Conservation (phyloP, 2,329 filamentous ascomycete species). For the Chalaropsis ovoidea region DNA sequence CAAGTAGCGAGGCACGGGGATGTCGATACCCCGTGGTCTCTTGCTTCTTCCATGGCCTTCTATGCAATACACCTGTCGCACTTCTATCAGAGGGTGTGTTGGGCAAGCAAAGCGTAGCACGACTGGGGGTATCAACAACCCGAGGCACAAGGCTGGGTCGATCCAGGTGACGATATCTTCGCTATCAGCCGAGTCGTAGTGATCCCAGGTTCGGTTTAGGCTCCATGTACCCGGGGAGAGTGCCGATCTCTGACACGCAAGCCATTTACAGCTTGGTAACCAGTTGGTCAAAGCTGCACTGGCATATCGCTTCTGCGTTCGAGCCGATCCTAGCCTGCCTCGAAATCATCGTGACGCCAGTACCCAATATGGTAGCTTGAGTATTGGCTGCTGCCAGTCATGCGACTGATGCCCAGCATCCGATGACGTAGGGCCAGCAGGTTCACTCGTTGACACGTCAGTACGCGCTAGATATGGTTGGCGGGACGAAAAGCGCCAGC, state of each 20-base stretch:
- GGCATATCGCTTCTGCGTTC: background rate
- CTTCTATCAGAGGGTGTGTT: background rate
- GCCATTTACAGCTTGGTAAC: background rate
- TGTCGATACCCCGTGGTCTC: background rate
- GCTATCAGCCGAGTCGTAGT: background rate
- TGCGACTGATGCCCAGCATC: background rate
- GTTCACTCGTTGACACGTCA: conserved; percentile 10
- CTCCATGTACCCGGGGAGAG: background rate
- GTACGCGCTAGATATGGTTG: background rate
- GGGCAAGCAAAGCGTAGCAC: background rate
- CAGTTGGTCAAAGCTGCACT: background rate
- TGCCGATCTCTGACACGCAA: background rate
- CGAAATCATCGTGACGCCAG: background rate
- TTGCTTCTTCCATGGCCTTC: background rate
- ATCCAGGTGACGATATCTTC: background rate
- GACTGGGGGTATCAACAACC: background rate
- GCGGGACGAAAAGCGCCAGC: background rate
- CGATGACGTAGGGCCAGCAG: conserved; percentile 4
- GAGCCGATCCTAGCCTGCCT: background rate
- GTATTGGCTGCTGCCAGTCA: background rate
- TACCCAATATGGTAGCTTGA: background rate
- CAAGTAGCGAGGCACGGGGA: background rate
- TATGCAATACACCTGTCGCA: background rate
- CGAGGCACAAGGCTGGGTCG: background rate
- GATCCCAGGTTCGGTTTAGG: background rate